phyloP scores from a whole-genome alignment of 2,329 filamentous ascomycete genomes.

The Verruconis gallopava region DNA sequence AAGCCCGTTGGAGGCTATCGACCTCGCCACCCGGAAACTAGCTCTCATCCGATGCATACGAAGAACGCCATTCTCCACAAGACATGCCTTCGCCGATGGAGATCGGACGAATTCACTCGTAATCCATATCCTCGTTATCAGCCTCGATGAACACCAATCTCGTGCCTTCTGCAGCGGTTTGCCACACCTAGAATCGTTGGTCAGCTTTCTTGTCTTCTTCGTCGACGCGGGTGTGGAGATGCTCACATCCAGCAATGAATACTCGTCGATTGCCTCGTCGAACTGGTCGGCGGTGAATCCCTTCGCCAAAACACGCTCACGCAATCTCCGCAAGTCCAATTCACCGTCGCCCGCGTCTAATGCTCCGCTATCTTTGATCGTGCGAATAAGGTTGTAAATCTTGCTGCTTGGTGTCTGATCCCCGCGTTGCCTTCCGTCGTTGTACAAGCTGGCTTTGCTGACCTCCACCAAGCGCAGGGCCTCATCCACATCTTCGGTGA shows the following conservation, averaged over 20 bases:
- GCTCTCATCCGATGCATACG: no score
- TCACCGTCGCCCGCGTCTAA: slow-evolving; percentile 71
- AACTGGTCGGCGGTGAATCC: slow-evolving; percentile 95
- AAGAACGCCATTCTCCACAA: no score
- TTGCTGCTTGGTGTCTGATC: slow-evolving; percentile 72
- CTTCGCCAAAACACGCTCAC: slow-evolving; percentile 86
- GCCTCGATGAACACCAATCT: slow-evolving; percentile 42
- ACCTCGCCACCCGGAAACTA: no score
- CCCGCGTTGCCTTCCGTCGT: slow-evolving; percentile 42
- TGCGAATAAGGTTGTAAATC: slow-evolving; percentile 90
- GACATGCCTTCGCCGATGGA: no score
- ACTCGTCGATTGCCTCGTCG: slow-evolving; percentile 74
- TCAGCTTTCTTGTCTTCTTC: no score
- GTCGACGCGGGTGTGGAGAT: slow-evolving; percentile 11
- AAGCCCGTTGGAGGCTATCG: no score
- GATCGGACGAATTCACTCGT: no score
- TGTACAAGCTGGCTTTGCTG: slow-evolving; percentile 79
- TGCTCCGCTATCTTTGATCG: slow-evolving; percentile 73
- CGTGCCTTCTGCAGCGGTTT: slow-evolving; percentile 41
- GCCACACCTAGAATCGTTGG: slow-evolving; percentile 45
- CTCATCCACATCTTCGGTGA: slow-evolving; percentile 90
- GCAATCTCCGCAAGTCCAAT: slow-evolving; percentile 74
- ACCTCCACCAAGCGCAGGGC: slow-evolving; percentile 83
- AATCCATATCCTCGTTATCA: slow-evolving; percentile 29
- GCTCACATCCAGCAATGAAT: slow-evolving; percentile 80